Base-by-base conservation (phyloP, 257 asterid genomes). In the Linaria vulgaris region DNA sequence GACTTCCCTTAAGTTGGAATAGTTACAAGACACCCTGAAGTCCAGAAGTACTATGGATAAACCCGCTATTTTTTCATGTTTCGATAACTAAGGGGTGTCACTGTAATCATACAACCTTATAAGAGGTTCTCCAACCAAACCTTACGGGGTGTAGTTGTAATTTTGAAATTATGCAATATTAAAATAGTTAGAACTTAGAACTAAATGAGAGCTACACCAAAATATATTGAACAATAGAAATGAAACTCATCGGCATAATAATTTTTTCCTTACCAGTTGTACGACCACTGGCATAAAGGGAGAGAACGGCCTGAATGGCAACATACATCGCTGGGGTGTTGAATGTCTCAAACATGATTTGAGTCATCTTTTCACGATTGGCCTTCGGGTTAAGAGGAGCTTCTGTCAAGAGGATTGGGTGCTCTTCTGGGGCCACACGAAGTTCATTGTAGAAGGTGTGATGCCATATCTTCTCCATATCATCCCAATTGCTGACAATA, bases 301-400 rank as follows among this genome's bases (percentile, higher is more conserved):
- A 88, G 56, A 88, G 94, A 67, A 85, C 96, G 5, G 96, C 96
- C 76, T 88, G 96, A 64, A 87, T 87, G 38, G 95, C 95, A 9
- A 88, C 96, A 73, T 88, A 83, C 96, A 88, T 85, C 53, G 96
- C 94, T 24, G 96, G 91, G 58, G 90, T 81, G 51, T 83, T 88
- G 56, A 88, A 88, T 17, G 96, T 88, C 82, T 88, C 96, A 27
- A 88, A 88, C 95, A 87, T 87, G 80, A 88, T 88, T 74, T 88
- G 96, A 15, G 96, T 83, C 96, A 88, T 88, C 47, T 88, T 88
- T 69, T 88, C 96, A 69, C 96, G 87, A 56, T 88, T 88, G 44
- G 96, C 96, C 83, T 88, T 88, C 66, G 96, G 96, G 45, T 88
- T 88, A 59, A 88, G 94, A 57, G 94, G 96, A 61, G 96, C 94